phyloP scores from a whole-genome alignment of 1,139 yeast genomes.

The Fermentozyma sake region DNA sequence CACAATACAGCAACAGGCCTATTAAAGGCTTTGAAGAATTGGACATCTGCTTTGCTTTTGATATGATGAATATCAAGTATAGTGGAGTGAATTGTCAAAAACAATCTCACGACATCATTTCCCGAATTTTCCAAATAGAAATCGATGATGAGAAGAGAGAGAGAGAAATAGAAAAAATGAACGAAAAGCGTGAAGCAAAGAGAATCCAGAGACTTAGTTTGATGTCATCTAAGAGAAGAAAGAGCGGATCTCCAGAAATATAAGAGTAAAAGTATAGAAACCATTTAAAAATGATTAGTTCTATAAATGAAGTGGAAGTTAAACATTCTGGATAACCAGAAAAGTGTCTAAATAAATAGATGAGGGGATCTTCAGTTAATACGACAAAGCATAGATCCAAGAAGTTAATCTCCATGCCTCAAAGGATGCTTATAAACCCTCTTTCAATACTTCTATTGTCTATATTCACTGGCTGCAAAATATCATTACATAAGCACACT shows the following conservation, averaged over 20 bases:
- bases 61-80: constrained; percentile 32
- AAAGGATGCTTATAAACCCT: too few relatives aligned
- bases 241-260: constrained; percentile 2
- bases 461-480: too few relatives aligned
- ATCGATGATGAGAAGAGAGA: constrained; percentile 16
- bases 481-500: too few relatives aligned
- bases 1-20: constrained; percentile 7
- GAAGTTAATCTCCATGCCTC: too few relatives aligned
- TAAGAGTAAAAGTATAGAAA: constrained; percentile 1
- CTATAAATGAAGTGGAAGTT: too few relatives aligned
- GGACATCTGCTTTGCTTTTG: constrained; percentile 40
- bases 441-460: too few relatives aligned
- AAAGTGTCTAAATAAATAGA: too few relatives aligned
- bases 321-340: too few relatives aligned
- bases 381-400: too few relatives aligned
- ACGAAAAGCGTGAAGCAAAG: constrained; percentile 34
- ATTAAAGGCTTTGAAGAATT: constrained; percentile 23
- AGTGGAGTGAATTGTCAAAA: constrained; percentile 17
- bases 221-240: constrained; percentile 7
- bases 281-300: too few relatives aligned
- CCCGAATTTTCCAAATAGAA: constrained; percentile 12
- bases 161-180: constrained; percentile 19
- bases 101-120: constrained; percentile 14
- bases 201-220: constrained; percentile 25
- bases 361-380: too few relatives aligned